Evolutionary conservation across 768 basidiomycete genomes (phyloP), one percentile per base, ranked within the genome.

Genomic region (Podaxis mareebaensis): DNA sequence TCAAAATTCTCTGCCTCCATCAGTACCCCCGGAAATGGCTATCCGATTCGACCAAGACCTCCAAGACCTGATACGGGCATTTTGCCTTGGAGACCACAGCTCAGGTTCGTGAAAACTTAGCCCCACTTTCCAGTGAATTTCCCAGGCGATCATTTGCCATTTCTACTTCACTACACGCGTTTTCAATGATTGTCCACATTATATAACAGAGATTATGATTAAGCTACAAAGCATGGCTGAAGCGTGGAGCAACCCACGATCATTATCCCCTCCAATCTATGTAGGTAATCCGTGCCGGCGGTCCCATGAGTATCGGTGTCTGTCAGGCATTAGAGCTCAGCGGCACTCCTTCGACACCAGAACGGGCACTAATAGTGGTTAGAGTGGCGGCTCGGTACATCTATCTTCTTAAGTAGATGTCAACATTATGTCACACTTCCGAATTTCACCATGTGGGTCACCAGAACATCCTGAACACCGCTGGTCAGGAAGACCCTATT

Each of bases 311-410:
- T 56, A 56, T 56, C 54, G 36, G 36, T 13, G 20, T 20, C 59
- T 52, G 48, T 53, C 51, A 53, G 20, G 12, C 51, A 53, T 53
- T 54, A 8, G 26, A 53, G 33, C 42, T 33, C 53, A 55, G 53
- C 42, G 53, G 42, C 40, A 38, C 15, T 46, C 28, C 61, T 33
- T 61, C 60, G 42, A 55, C 12, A 26, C 36, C 30, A 15, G 17
- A 53, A 51, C 40, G 38, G 53, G 44, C 11, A 62, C 20, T 62
- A 44, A 62, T 55, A 55, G 52, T 62, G 44, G 53, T 62, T 44
- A 55, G 53, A 55, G 36, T 40, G 42, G 53, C 22, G 13, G 8
- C 33, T 38, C 54, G n/a, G 52, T 0, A 42, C 53, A 55, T 38
- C 44, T 62, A 6, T 26, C 46, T 60, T 26, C 61, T 53, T 55